Base-by-base conservation (phyloP, 306 rosid genomes). In the Lathyrus tuberosus region DNA sequence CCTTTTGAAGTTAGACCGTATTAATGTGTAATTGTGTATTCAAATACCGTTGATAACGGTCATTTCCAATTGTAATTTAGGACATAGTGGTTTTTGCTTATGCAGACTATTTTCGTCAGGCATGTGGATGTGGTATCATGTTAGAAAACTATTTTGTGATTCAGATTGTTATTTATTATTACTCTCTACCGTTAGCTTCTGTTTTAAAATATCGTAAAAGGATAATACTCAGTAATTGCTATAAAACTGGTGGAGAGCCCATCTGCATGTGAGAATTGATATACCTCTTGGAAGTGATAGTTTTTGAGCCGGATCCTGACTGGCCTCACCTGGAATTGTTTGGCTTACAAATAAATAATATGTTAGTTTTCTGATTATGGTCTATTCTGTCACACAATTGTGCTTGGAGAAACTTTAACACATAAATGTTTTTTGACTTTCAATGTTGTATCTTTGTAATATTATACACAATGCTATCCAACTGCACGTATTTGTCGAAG, bases 11-110 rank as follows among this genome's bases (percentile, higher is more conserved):
- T 70, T 70, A 63, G 20, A 42, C 5, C 56, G 16, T 42, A 40
- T 58, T 49, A 6, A 20, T 37, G 65, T 48, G 56, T 52, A 24
- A 8, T 24, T 51, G 70, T 43, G 59, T 54, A 37, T 38, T 66
- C 18, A 5, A 49, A 35, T 76, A 15, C 53, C 6, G 77, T 69
- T 69, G 73, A 16, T 77, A 18, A 57, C 5, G 31, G 58, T 17
- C 11, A 62, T 40, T 70, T 74, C 70, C 3, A 11, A 38, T 33
- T 15, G 69, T 53, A 70, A 46, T 59, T 61, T 37, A 30, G 61
- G 46, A 59, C 59, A 42, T 40, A 59, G 4, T 73, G 70, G 49
- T 47, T 63, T 63, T 67, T 37, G 59, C 65, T 66, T 68, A 58
- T 49, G 70, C 73, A 37, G 71, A 56, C 42, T 44, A 3, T 28